A percentile compares a stretch with the other conserved stretches of the same genome.
Conservation (phyloP, 2,329 filamentous ascomycete species). For the Penicillium vulpinum region DNA sequence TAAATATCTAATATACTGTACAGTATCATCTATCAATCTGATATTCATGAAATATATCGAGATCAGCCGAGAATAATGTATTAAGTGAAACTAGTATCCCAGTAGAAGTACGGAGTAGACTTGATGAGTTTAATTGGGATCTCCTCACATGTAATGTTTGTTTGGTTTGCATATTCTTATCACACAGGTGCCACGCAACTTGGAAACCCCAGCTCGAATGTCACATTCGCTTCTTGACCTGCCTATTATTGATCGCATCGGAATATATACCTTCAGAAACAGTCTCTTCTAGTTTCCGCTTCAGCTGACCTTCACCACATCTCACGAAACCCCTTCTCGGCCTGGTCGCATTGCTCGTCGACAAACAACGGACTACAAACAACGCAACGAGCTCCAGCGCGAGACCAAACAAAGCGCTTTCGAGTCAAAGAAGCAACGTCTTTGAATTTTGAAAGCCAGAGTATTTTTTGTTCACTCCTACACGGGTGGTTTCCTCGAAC, state of each 20-base stretch:
- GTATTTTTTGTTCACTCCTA: not conserved
- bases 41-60: not conserved
- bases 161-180: slow-evolving; percentile 22
- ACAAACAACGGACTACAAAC: not conserved
- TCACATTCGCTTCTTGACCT: not conserved
- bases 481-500: not conserved
- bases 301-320: not conserved
- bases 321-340: not conserved
- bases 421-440: not conserved
- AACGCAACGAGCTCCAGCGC: not conserved
- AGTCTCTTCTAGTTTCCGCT: not conserved
- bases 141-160: slow-evolving; percentile 14
- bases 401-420: not conserved
- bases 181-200: slow-evolving; percentile 2
- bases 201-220: not conserved
- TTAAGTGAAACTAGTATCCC: not conserved
- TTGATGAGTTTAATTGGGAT: not conserved
- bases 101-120: not conserved
- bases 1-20: slow-evolving; percentile 22
- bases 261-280: not conserved
- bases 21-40: slow-evolving; percentile 9
- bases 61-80: not conserved
- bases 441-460: not conserved
- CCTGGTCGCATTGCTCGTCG: not conserved
- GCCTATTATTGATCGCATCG: slow-evolving; percentile 1